Evolutionary conservation across 306 rosid species (phyloP), one percentile per base, ranked within the genome.

Genomic region (Vicia sativa): DNA sequence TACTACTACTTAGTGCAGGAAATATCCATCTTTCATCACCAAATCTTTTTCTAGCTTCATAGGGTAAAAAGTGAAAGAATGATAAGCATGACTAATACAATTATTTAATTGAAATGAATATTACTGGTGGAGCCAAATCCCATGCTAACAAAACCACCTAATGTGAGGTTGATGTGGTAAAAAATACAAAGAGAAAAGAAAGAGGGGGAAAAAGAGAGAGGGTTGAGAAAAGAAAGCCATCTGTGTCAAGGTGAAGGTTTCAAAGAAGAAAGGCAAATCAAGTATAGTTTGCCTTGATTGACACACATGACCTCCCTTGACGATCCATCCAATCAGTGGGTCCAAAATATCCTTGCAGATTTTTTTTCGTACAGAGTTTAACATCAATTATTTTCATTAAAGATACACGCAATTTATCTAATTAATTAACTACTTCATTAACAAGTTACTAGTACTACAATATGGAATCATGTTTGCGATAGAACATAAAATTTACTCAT

Each of bases 321-420:
- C 65, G 77, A 74, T 75, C 74, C 18, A 70, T 78, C 79, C 62
- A 70, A 74, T 64, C 79, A 63, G 77, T 83, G 83, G 85, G 81
- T 79, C 85, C 80, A 59, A 78, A 72, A 76, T 80, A 70, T 78
- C 46, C 77, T 67, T 65, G 13, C 53, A 76, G 74, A 77, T 76
- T 55, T 45, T 43, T 3, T 70, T 70, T 71, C 65, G 73, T 71
- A 67, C 73, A 68, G 12, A 28, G 25, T 48, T 21, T 52, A 49
- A 16, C 55, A 49, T 49, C 12, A 49, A 9, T 49, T 46, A 11
- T 49, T 49, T 49, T 49, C 26, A 16, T 9, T 49, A 18, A 16
- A 49, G 2, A 9, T 11, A 49, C 10, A 8, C 53, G 26, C 26
- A 16, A 49, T 16, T 49, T 8, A 18, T 49, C 11, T 48, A 7